Evolutionary conservation across 768 basidiomycete genomes (phyloP).

Genomic region (Sporobolomyces pararoseus): DNA sequence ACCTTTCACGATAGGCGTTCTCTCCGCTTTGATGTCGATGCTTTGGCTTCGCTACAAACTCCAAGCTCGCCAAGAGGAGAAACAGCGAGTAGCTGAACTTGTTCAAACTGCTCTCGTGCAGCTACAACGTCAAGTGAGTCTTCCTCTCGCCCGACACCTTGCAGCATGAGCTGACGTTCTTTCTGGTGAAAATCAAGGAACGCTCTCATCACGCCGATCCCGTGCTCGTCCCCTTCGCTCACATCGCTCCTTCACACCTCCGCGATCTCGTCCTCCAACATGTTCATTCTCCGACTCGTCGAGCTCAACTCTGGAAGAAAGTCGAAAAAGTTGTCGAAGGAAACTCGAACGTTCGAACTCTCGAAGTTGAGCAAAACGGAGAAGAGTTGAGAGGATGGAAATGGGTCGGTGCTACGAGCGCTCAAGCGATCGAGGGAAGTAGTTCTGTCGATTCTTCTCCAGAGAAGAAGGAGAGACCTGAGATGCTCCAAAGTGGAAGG

Average conservation of each 20-base stretch:
- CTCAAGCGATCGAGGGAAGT: neutral
- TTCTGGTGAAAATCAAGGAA: no score
- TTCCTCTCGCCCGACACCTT: neutral
- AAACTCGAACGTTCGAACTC: constrained; percentile 82
- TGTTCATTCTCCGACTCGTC: constrained; percentile 64
- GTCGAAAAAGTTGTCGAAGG: constrained; percentile 82
- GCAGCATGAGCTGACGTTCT: neutral
- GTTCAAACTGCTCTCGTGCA: constrained; percentile 37
- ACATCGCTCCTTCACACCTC: constrained; percentile 78
- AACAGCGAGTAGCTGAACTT: constrained; percentile 40
- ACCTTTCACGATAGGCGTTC: neutral
- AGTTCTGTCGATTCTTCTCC: neutral
- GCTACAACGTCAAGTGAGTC: constrained; percentile 39
- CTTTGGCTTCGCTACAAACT: constrained; percentile 13
- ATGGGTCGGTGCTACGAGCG: constrained; percentile 63
- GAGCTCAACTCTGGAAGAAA: constrained; percentile 69
- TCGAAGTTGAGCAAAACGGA: constrained; percentile 76
- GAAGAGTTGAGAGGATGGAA: constrained; percentile 87
- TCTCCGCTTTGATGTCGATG: neutral
- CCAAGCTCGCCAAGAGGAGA: constrained; percentile 12
- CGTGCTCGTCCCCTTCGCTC: constrained; percentile 66
- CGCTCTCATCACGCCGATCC: constrained; percentile 77
- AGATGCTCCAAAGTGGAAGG: constrained; percentile 5
- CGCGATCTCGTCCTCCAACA: constrained; percentile 79
- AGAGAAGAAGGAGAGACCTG: constrained; percentile 10